Evolutionary conservation across 495 filamentous ascomycete species (phyloP).

Genomic region (Tuber aestivum): DNA sequence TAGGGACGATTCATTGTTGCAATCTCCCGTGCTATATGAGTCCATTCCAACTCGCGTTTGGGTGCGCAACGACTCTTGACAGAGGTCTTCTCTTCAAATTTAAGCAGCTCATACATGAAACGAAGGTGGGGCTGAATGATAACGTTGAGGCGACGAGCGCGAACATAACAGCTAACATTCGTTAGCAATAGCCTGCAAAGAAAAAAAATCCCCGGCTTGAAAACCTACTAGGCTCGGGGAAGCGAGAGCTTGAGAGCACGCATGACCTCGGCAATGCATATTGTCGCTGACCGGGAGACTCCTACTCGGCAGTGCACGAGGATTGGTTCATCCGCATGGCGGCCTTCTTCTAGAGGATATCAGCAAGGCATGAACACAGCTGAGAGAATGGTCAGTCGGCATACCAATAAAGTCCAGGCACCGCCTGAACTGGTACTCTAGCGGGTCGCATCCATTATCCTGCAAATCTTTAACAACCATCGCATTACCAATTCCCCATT

Average conservation of each 20-base stretch:
- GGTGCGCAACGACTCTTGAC: conserved; percentile 44
- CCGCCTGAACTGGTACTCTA: conserved; percentile 78
- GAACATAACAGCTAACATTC: conserved; percentile 69
- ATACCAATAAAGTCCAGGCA: conserved; percentile 90
- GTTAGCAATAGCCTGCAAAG: conserved; percentile 15
- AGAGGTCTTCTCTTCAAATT: conserved; percentile 76
- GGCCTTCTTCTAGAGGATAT: conserved; percentile 60
- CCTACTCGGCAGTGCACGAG: conserved; percentile 95
- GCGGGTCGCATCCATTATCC: conserved; percentile 90
- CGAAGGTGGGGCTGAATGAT: conserved; percentile 59
- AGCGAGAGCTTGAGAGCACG: conserved; percentile 69
- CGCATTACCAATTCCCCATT: conserved; percentile 67
- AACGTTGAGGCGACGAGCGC: conserved; percentile 72
- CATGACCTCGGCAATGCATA: conserved; percentile 99
- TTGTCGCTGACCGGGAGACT: conserved; percentile 89
- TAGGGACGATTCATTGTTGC: conserved; percentile 97
- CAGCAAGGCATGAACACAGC: background rate
- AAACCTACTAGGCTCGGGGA: conserved; percentile 74
- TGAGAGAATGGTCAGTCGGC: conserved; percentile 39
- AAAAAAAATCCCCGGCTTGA: background rate
- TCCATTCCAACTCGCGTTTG: conserved; percentile 84
- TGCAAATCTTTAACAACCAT: conserved; percentile 78
- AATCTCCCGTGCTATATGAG: conserved; percentile 78
- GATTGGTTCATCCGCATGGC: conserved; percentile 68
- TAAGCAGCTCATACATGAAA: conserved; percentile 68